Base-by-base conservation (phyloP, 805 yeast genomes). In the Monosporozyma siamensis region DNA sequence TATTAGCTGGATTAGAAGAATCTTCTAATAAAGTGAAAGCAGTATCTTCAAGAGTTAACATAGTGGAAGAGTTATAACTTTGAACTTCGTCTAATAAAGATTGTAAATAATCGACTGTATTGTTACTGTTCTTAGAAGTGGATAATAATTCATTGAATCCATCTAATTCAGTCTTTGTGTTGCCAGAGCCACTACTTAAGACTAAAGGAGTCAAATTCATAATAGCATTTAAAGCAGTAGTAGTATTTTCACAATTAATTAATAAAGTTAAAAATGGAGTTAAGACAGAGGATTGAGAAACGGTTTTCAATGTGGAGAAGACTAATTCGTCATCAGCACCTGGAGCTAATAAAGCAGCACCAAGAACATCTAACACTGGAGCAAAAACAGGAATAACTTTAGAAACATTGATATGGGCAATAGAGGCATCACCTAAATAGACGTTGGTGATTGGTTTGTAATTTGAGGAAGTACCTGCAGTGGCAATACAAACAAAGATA, bases 351-450 rank as follows among this genome's bases (percentile, higher is more conserved):
- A 62, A 36, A 25, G 62, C 54, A 14, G 56, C 48, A 14, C 60
- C 58, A 6, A 62, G 36, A 6, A 61, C 48, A 4, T 51, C 41
- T 21, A 61, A 40, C 15, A 61, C 46, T n/a, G 63, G 57, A 14
- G 48, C 48, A 7, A 59, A 44, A 30, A 51, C 46, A 29, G 66
- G 66, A 21, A 61, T 40, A 44, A 60, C 58, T 42, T 62, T 62
- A 22, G 63, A 52, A 17, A 60, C 61, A 35, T 62, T 62, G 39
- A 62, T 55, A 29, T 55, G 56, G 17, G 54, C 46, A 36, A 62
- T 54, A 40, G 55, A 55, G 25, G 64, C 63, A 31, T 59, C 54
- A 40, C 64, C 64, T 24, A 62, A 44, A 40, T 54, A 61, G 30
- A 62, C 49, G 24, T 60, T 51, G 9, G 49, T 60, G 27, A 55